Evolutionary conservation across 208 protist genomes (phyloP).

Genomic region (Crithidia bombi): DNA sequence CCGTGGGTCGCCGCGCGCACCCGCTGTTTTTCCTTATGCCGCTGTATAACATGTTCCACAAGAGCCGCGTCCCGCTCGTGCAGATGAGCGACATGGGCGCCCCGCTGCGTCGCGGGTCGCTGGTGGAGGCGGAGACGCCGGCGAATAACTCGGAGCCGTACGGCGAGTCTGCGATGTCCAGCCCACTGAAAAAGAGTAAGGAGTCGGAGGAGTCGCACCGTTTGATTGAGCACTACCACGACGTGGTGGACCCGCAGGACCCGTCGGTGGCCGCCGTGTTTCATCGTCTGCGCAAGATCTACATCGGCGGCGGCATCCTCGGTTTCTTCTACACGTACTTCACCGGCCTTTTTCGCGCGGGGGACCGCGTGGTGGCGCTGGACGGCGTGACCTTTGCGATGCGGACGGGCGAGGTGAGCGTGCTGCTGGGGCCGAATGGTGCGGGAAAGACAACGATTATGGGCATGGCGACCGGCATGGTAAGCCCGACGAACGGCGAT

Average conservation of each 20-base stretch:
- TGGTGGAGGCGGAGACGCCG: constrained; percentile 18
- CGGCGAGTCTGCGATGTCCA: constrained; percentile 10
- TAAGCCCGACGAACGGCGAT: constrained; percentile 63
- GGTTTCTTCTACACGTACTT: constrained; percentile 72
- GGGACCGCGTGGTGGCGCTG: constrained; percentile 61
- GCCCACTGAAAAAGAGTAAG: constrained; percentile 24
- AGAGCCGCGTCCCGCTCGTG: constrained; percentile 28
- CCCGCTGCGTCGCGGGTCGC: constrained; percentile 28
- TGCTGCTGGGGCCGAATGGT: constrained; percentile 88
- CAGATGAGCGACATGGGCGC: constrained; percentile 41
- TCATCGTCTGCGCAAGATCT: constrained; percentile 59
- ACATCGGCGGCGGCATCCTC: constrained; percentile 63
- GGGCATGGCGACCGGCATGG: constrained; percentile 76
- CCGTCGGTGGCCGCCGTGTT: constrained; percentile 45
- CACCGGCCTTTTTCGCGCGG: constrained; percentile 56
- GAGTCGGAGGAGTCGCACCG: background rate
- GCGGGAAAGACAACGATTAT: constrained; percentile 87
- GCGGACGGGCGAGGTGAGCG: constrained; percentile 68
- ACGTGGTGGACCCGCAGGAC: constrained; percentile 44
- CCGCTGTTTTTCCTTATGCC: constrained; percentile 78
- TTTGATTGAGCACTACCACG: constrained; percentile 50
- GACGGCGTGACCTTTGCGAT: constrained; percentile 74
- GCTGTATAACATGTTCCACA: constrained; percentile 49
- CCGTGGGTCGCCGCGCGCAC: constrained; percentile 57
- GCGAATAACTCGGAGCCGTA: background rate